phyloP scores from a whole-genome alignment of 1,284 basidiomycete genomes.

The Tausonia pullulans region DNA sequence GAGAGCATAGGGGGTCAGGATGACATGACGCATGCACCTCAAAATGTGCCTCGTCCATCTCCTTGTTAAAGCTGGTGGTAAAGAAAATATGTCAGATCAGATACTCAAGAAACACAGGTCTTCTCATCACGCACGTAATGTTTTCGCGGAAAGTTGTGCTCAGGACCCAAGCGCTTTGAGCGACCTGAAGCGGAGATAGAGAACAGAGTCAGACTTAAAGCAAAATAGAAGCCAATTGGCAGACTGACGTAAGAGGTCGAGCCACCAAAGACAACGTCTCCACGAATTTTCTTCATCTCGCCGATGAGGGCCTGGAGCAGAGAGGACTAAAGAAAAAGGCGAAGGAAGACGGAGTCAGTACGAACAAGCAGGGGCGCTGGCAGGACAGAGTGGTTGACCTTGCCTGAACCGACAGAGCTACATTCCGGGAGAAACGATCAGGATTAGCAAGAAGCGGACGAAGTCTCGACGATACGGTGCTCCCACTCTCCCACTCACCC shows the following conservation, averaged over 20 bases:
- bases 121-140: constrained; percentile 15
- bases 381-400: constrained; percentile 10
- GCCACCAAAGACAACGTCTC: constrained; percentile 51
- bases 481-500: constrained; percentile 15
- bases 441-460: too few relatives aligned
- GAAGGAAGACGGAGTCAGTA: background rate
- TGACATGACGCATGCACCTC: constrained; percentile 1
- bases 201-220: background rate
- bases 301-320: constrained; percentile 57
- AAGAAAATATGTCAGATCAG: too few relatives aligned
- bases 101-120: too few relatives aligned
- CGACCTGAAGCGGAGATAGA: constrained; percentile 27
- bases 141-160: constrained; percentile 50
- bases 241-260: constrained; percentile 47
- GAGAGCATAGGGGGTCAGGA: background rate
- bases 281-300: constrained; percentile 58
- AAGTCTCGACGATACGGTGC: too few relatives aligned
- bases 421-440: too few relatives aligned
- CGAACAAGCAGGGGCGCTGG: background rate
- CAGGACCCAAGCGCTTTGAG: constrained; percentile 63
- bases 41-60: constrained; percentile 20
- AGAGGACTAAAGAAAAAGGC: constrained; percentile 31
- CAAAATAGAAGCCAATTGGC: background rate
- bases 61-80: constrained; percentile 20
- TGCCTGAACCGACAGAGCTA: constrained; percentile 26